Evolutionary conservation across 192 early-diverging fungal genomes (phyloP).

Genomic region (Entomortierella beljakovae): DNA sequence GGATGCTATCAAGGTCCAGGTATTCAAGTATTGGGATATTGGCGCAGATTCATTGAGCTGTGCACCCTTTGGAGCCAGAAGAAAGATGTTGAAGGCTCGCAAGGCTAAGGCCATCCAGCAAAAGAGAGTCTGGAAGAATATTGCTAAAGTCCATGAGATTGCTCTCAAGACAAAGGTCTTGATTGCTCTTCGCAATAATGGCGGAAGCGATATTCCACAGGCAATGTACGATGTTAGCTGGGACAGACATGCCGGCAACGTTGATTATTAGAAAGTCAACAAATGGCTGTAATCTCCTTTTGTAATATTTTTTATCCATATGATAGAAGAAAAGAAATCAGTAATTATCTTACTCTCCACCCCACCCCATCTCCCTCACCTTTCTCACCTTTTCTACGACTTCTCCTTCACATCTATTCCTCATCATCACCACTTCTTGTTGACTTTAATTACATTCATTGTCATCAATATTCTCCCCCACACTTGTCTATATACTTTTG

Average conservation of each 20-base stretch:
- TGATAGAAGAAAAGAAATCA: neutral
- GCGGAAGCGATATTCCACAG: slow-evolving; percentile 20
- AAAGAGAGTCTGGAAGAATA: slow-evolving; percentile 30
- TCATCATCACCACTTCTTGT: neutral
- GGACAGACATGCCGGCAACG: slow-evolving; percentile 18
- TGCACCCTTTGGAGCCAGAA: slow-evolving; percentile 37
- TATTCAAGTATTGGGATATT: slow-evolving; percentile 35
- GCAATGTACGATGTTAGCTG: slow-evolving; percentile 34
- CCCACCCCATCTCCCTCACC: neutral
- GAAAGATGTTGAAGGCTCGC: slow-evolving; percentile 29
- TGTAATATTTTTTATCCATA: too few relatives aligned
- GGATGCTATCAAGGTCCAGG: slow-evolving; percentile 74
- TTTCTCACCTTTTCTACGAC: neutral
- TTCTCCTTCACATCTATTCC: neutral
- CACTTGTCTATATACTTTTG: slow-evolving; percentile 26
- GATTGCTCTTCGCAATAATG: slow-evolving; percentile 24
- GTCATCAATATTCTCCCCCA: too few relatives aligned
- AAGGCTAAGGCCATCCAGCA: slow-evolving; percentile 8
- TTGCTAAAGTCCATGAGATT: slow-evolving; percentile 15
- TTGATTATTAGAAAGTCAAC: neutral
- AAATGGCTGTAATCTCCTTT: too few relatives aligned
- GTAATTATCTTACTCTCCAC: neutral
- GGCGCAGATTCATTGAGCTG: slow-evolving; percentile 21
- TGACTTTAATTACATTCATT: neutral
- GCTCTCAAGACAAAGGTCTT: slow-evolving; percentile 32